A percentile compares a stretch with the other conserved stretches of the same genome.
These are phyloP conservation scores for Physcia stellaris DNA, from an alignment of 495 filamentous ascomycete species.

Conservation along the genomic window DNA sequence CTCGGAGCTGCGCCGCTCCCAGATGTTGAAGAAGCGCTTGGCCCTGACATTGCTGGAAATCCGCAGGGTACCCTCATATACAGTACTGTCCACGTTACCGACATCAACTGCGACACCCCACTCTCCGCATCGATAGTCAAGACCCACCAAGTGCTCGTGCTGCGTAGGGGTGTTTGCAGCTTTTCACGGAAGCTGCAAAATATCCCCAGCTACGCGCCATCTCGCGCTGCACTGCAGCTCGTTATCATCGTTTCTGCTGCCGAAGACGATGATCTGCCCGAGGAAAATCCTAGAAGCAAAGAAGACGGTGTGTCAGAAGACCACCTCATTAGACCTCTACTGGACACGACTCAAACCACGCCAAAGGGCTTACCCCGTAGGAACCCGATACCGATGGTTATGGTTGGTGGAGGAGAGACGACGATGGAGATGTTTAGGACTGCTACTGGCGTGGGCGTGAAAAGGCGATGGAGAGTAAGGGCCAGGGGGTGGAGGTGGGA, in stretches of 20 bases:
- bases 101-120: slow-evolving; percentile 47
- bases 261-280: slow-evolving; percentile 22
- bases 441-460: slow-evolving; percentile 53
- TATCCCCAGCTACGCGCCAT: slow-evolving; percentile 63
- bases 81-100: slow-evolving; percentile 57
- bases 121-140: slow-evolving; percentile 47
- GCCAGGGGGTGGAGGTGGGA: slow-evolving; percentile 76
- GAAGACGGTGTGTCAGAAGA: not conserved
- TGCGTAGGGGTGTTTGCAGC: slow-evolving; percentile 72
- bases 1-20: slow-evolving; percentile 64
- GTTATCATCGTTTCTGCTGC: slow-evolving; percentile 70
- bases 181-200: slow-evolving; percentile 74
- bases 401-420: slow-evolving; percentile 65
- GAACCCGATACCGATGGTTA: slow-evolving; percentile 65
- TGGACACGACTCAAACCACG: slow-evolving; percentile 64
- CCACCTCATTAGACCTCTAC: slow-evolving; percentile 50
- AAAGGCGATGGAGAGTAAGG: slow-evolving; percentile 64
- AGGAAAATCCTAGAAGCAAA: no score
- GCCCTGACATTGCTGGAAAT: slow-evolving; percentile 25
- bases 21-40: slow-evolving; percentile 43
- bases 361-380: slow-evolving; percentile 57
- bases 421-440: slow-evolving; percentile 47
- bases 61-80: slow-evolving; percentile 42
- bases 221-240: slow-evolving; percentile 49
- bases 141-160: slow-evolving; percentile 65